Evolutionary conservation across 257 asterid species (phyloP).

Genomic region (Nicotiana otophora): DNA sequence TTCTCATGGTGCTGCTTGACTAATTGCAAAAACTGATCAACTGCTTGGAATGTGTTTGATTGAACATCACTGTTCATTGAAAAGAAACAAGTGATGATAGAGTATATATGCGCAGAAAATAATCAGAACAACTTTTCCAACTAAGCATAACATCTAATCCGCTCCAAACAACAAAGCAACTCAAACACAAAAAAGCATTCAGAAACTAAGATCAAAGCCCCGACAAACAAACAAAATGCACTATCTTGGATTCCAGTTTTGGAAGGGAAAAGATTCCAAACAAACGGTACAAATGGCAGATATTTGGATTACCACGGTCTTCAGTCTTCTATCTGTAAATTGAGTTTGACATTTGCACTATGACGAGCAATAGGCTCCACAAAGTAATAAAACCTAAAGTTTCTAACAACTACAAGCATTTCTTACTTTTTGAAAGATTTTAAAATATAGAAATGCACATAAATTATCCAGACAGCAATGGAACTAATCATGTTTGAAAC

Average conservation of each 20-base stretch:
- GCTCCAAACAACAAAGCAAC: not conserved
- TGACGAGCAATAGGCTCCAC: constrained; percentile 1
- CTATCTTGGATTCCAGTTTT: not conserved
- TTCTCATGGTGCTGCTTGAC: constrained; percentile 69
- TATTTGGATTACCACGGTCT: not conserved
- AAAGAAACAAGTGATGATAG: not conserved
- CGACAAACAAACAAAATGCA: not conserved
- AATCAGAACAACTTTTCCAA: not conserved
- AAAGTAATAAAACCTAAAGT: not conserved
- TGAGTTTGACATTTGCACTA: not conserved
- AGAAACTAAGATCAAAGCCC: not conserved
- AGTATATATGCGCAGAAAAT: not conserved
- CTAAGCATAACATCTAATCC: not conserved
- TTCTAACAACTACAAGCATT: not conserved
- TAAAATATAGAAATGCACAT: not conserved
- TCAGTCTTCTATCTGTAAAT: not conserved
- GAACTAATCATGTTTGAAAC: not conserved
- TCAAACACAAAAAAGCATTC: not conserved
- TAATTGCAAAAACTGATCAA: constrained; percentile 84
- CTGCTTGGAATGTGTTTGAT: constrained; percentile 90
- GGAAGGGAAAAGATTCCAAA: not conserved
- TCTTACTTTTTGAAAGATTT: not conserved
- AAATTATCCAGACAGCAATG: not conserved
- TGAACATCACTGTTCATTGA: constrained; percentile 69
- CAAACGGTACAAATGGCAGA: not conserved